A percentile compares a stretch with the other conserved stretches of the same genome.
Conservation (phyloP, 257 asterid genomes). For the Nicotiana knightiana region DNA sequence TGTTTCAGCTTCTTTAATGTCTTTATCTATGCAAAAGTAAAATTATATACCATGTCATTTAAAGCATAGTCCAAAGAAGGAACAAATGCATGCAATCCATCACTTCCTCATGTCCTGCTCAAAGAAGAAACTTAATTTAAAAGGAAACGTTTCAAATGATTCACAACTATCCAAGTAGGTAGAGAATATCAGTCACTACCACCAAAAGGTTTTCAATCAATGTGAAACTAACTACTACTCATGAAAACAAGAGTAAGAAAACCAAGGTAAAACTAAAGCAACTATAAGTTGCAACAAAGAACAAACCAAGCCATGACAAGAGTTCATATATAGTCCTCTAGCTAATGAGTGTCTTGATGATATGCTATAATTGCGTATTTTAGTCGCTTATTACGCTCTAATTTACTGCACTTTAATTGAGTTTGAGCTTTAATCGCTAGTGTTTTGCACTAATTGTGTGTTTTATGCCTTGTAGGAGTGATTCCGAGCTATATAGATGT, state of each 20-base stretch:
- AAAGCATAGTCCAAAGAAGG: slow-evolving; percentile 78
- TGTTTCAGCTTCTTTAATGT: background rate
- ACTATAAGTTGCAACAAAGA: no score
- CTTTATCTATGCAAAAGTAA: background rate
- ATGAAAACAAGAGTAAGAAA: no score
- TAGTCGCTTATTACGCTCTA: no score
- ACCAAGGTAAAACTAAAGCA: no score
- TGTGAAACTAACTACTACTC: no score
- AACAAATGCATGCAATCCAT: slow-evolving; percentile 86
- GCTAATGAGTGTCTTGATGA: background rate
- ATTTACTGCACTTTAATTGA: no score
- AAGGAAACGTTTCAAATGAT: background rate
- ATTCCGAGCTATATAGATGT: no score
- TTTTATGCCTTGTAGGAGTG: no score
- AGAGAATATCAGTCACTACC: background rate
- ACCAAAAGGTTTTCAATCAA: background rate
- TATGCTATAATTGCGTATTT: no score
- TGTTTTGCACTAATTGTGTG: no score
- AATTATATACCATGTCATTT: slow-evolving; percentile 45
- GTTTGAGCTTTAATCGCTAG: no score
- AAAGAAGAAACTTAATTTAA: background rate
- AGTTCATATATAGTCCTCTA: background rate
- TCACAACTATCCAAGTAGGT: background rate
- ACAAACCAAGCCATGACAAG: no score
- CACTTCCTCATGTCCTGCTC: slow-evolving; percentile 91